Evolutionary conservation across 2,329 filamentous ascomycete genomes (phyloP), one percentile per base, ranked within the genome.

Genomic region (Trichoderma gracile): DNA sequence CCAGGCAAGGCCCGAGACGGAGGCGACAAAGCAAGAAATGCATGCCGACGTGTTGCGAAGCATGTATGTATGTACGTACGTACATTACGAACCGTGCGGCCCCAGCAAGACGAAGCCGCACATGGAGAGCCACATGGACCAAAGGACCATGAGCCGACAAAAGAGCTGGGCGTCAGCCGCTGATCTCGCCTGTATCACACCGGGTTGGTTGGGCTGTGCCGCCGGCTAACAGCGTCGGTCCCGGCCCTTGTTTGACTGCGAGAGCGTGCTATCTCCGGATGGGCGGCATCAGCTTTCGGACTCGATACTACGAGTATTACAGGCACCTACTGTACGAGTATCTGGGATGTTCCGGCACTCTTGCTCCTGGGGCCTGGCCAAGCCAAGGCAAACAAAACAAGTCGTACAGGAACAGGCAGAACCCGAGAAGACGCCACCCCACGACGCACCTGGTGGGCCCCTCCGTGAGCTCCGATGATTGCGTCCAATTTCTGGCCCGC

Each of bases 381-480:
- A 25, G n/a, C n/a, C n/a, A n/a, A 14, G 43, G 27, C 55, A 49
- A 40, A 25, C 27, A 47, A n/a, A n/a, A n/a, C n/a, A n/a, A 49
- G 23, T 46, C 45, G 30, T 40, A 33, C 43, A 49, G 25, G 43
- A 23, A 49, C 49, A 54, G 30, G 53, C 23, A 43, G 43, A 61
- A 45, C 40, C 40, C 49, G 42, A 55, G 25, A 63, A 63, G 55
- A 15, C 38, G 19, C 40, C 21, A 19, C 59, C 59, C 50, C 50
- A 54, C 59, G 59, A 62, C 59, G 33, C 49, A 45, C 40, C 23
- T 27, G 40, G 49, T 54, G 59, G 59, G 59, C 14, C 40, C 59
- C 49, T 46, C 59, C 47, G 59, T 55, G 23, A 38, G 21, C 59
- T 63, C 59, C 59, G 59, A 63, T 54, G 40, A 47, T 63, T 63